Evolutionary conservation across 2,329 filamentous ascomycete species (phyloP), one percentile per base, ranked within the genome.

Genomic region (Phialemonium atrogriseum): DNA sequence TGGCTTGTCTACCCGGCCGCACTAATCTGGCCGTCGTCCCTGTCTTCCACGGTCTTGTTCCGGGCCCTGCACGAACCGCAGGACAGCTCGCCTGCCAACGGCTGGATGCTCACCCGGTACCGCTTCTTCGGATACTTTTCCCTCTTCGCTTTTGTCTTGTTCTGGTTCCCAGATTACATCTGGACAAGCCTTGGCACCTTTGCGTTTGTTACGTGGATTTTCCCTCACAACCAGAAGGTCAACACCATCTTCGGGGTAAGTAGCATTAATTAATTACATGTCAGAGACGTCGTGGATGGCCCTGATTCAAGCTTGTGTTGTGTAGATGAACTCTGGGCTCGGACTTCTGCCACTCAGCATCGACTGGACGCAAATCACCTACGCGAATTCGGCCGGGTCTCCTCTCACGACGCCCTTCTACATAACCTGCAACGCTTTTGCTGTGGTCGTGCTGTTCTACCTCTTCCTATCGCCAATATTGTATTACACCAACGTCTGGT

Each of bases 361-460:
- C 14, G 35, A 56, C n/a, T n/a, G n/a, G n/a, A n/a, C n/a, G n/a
- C n/a, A n/a, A n/a, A n/a, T n/a, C n/a, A n/a, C n/a, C n/a, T n/a
- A n/a, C n/a, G n/a, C n/a, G n/a, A n/a, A n/a, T n/a, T n/a, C n/a
- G n/a, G n/a, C n/a, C n/a, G n/a, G n/a, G n/a, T n/a, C n/a, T 33
- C 55, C 62, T 47, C 56, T 41, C 26, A 44, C 52, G 44, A 57
- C 66, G 7, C 68, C 68, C 4, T 69, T 68, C 46, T 70, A 75
- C 53, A 71, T 70, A 17, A 78, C 77, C 25, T 60, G 74, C 33
- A 82, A 82, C 50, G 72, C 69, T 14, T 60, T 78, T 38, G 54
- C n/a, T 10, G 7, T 77, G 26, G 76, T 76, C 18, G 63, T 70
- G 30, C 60, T 76, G 10, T 40, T 71, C 20, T 70, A 65, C 25